These are phyloP conservation scores for Oropetium thomaeum DNA, from an alignment of 176 grass and related monocot genomes.

Conservation along the genomic window DNA sequence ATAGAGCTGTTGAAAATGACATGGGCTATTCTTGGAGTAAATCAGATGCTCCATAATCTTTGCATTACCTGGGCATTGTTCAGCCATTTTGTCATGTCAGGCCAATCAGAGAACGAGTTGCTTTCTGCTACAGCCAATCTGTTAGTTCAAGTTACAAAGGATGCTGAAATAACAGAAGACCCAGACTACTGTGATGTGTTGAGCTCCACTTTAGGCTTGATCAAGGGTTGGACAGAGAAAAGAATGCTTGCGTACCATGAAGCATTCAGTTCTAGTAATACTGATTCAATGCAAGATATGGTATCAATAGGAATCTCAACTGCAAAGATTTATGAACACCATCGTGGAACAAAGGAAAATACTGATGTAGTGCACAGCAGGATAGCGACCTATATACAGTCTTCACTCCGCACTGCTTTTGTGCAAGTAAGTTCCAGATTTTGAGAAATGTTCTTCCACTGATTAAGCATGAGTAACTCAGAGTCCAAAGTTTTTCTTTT, in stretches of 20 bases:
- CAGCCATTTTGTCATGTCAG: conserved; percentile 55
- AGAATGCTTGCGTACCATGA: conserved; percentile 82
- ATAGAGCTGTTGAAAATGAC: conserved; percentile 71
- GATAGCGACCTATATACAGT: conserved; percentile 72
- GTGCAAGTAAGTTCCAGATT: conserved; percentile 64
- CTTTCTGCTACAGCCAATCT: conserved; percentile 57
- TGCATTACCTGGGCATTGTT: conserved; percentile 85
- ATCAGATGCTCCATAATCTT: conserved; percentile 74
- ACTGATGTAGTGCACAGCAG: conserved; percentile 56
- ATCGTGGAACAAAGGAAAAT: conserved; percentile 46
- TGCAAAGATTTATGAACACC: conserved; percentile 65
- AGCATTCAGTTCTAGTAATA: conserved; percentile 64
- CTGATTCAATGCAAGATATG: conserved; percentile 62
- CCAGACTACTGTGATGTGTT: conserved; percentile 84
- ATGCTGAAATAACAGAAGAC: conserved; percentile 71
- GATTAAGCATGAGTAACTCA: background rate
- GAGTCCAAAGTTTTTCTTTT: background rate
- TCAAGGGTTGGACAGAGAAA: conserved; percentile 78
- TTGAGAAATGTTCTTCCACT: background rate
- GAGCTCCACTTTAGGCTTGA: conserved; percentile 63
- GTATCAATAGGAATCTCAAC: conserved; percentile 66
- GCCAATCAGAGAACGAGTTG: conserved; percentile 56
- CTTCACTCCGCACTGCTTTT: conserved; percentile 71
- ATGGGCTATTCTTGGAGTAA: conserved; percentile 79
- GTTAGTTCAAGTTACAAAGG: conserved; percentile 68